phyloP scores from a whole-genome alignment of 2,329 filamentous ascomycete species.

The Penicillium sp. region DNA sequence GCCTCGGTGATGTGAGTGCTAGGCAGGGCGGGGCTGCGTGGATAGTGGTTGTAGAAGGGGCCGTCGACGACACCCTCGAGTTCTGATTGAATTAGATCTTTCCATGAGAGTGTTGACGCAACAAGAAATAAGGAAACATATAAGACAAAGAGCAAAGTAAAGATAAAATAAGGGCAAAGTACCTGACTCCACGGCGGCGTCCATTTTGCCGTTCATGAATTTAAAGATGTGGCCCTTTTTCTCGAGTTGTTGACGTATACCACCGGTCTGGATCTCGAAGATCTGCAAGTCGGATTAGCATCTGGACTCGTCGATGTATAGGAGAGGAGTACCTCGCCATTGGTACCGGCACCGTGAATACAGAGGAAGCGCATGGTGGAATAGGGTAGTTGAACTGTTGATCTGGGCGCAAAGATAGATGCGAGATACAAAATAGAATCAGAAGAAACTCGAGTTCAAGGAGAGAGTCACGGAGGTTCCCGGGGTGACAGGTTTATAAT shows the following conservation, averaged over 20 bases:
- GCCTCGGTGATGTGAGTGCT: slow-evolving; percentile 22
- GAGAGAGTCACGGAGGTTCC: not conserved
- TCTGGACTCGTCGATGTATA: not conserved
- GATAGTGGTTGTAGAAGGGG: slow-evolving; percentile 32
- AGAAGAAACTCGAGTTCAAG: not conserved
- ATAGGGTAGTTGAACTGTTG: not conserved
- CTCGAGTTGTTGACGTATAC: slow-evolving; percentile 25
- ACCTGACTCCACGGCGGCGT: slow-evolving; percentile 26
- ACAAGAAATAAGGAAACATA: too few relatives aligned
- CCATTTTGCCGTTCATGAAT: slow-evolving; percentile 27
- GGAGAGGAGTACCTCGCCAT: slow-evolving; percentile 23
- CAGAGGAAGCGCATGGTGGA: slow-evolving; percentile 31
- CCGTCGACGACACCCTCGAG: slow-evolving; percentile 28
- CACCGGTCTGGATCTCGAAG: slow-evolving; percentile 34
- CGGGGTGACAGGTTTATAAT: not conserved
- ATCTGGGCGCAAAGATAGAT: not conserved
- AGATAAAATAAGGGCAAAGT: too few relatives aligned
- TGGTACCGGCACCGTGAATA: slow-evolving; percentile 31
- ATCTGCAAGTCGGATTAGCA: slow-evolving; percentile 19
- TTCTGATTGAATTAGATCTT: slow-evolving; percentile 16
- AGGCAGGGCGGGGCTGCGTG: slow-evolving; percentile 17
- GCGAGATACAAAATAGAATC: not conserved
- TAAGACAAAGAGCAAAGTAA: too few relatives aligned
- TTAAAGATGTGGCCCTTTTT: slow-evolving; percentile 27
- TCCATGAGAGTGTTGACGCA: not conserved